Evolutionary conservation across 441 rosid genomes (phyloP), one percentile per base, ranked within the genome.

Genomic region (California macrophylla): DNA sequence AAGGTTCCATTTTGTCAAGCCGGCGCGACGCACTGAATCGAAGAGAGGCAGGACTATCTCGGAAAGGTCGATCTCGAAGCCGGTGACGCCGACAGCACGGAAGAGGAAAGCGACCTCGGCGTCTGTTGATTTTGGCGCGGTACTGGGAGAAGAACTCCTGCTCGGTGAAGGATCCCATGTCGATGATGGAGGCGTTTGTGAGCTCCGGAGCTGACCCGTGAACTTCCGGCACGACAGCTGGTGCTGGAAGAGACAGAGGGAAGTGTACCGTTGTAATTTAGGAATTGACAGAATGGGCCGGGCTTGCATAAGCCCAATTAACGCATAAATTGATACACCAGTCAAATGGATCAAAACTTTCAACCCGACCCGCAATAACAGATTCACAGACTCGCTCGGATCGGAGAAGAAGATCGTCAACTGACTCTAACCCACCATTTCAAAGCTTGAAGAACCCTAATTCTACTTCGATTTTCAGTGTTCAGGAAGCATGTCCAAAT

Each of bases 91-190:
- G 60, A 91, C 81, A 32, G 84, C 97, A 86, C 87, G 69, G n/a
- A n/a, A n/a, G n/a, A n/a, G n/a, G n/a, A n/a, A n/a, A n/a, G n/a
- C n/a, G n/a, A n/a, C n/a, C n/a, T n/a, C n/a, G n/a, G n/a, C n/a
- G n/a, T n/a, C n/a, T n/a, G n/a, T n/a, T n/a, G n/a, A n/a, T n/a
- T n/a, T 80, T 82, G 67, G 86, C 78, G 47, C 90, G 89, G 82
- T 74, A 81, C 54, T 71, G 81, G 15, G 88, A 78, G 3, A 85
- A 76, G 73, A 89, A 89, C 24, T 85, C 92, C 6, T 83, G 86
- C 66, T 87, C 89, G 66, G 92, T 73, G 32, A 94, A 91, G 23
- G 93, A 87, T 30, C 91, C 94, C 95, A 89, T 89, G 74, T 92
- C 95, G 52, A 91, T 75, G 78, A 91, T 83, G 38, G 89, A 76